A percentile compares a stretch with the other conserved stretches of the same genome.
These are phyloP conservation scores for Saccharomycopsis synnaedendra DNA, from an alignment of 805 yeast genomes.

Conservation along the genomic window DNA sequence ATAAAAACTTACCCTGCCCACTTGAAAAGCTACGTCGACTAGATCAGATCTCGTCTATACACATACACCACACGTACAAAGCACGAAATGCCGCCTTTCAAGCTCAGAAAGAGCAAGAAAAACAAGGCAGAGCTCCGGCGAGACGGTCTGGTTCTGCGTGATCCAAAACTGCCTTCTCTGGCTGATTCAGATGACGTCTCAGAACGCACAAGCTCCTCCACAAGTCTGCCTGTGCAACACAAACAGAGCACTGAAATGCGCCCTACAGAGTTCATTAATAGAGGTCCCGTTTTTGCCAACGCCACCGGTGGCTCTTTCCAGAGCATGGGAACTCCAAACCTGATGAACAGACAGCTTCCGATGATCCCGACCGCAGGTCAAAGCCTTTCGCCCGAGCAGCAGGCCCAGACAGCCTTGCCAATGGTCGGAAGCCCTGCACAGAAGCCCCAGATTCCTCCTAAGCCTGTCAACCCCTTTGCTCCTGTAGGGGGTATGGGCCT, in stretches of 20 bases:
- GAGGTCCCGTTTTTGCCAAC: constrained; percentile 5
- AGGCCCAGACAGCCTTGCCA: background rate
- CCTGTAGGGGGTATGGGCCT: constrained; percentile 17
- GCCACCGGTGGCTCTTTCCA: constrained; percentile 13
- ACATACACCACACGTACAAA: too few relatives aligned
- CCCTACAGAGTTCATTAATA: constrained; percentile 6
- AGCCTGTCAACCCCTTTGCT: constrained; percentile 22
- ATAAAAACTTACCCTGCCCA: too few relatives aligned
- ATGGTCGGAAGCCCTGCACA: background rate
- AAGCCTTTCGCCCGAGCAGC: background rate
- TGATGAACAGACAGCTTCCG: constrained; percentile 11
- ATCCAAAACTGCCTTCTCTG: constrained; percentile 17
- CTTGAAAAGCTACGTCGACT: too few relatives aligned
- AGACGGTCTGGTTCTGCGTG: constrained; percentile 7
- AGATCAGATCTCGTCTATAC: too few relatives aligned
- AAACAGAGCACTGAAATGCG: constrained; percentile 3
- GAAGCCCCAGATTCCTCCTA: background rate
- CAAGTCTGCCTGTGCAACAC: constrained; percentile 6
- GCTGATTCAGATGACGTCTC: constrained; percentile 13
- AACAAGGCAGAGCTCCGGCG: constrained; percentile 7
- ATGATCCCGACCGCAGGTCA: constrained; percentile 16
- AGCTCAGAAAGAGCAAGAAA: constrained; percentile 5
- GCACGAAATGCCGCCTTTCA: constrained; percentile 8
- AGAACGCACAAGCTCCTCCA: constrained; percentile 13
- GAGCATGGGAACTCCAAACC: constrained; percentile 13